phyloP scores from a whole-genome alignment of 177 flowering plant species.

The Vitis hybrid region DNA sequence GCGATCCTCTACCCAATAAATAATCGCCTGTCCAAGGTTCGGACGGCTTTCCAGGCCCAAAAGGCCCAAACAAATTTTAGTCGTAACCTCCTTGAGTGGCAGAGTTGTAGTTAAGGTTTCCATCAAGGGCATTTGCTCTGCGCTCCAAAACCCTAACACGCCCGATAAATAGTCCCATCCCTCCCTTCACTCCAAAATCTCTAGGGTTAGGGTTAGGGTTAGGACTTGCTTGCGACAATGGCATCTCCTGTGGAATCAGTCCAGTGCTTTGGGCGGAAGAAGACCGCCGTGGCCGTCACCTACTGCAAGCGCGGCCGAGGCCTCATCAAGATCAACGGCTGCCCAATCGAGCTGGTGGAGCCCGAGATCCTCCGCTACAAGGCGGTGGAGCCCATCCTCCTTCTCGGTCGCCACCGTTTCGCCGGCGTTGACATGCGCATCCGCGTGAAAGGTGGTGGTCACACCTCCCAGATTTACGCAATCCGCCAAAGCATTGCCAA shows the following conservation, averaged over 20 bases:
- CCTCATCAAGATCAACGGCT: slow-evolving; percentile 69
- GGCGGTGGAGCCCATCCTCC: slow-evolving; percentile 64
- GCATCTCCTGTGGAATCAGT: slow-evolving; percentile 42
- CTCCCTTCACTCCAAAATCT: too few relatives aligned
- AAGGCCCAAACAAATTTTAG: too few relatives aligned
- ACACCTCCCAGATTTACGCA: slow-evolving; percentile 84
- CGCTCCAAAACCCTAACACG: too few relatives aligned
- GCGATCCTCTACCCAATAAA: too few relatives aligned
- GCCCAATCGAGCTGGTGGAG: slow-evolving; percentile 65
- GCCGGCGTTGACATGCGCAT: slow-evolving; percentile 75
- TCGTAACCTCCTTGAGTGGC: too few relatives aligned
- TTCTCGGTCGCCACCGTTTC: slow-evolving; percentile 63
- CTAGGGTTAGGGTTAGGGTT: too few relatives aligned
- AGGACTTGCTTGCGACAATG: background rate
- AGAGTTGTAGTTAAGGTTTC: too few relatives aligned
- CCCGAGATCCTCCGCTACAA: slow-evolving; percentile 76
- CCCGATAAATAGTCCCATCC: too few relatives aligned
- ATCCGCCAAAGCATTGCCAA: slow-evolving; percentile 79
- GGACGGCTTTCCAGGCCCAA: too few relatives aligned
- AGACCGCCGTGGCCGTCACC: slow-evolving; percentile 73
- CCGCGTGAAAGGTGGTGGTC: slow-evolving; percentile 72
- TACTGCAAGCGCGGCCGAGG: slow-evolving; percentile 72
- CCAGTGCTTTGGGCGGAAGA: slow-evolving; percentile 78
- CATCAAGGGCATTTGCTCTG: too few relatives aligned
- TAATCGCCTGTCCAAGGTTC: too few relatives aligned